Percentiles rank a stretch among this genome's conserved stretches.
Conservation (phyloP, 306 rosid species). For the Corylus americana region DNA sequence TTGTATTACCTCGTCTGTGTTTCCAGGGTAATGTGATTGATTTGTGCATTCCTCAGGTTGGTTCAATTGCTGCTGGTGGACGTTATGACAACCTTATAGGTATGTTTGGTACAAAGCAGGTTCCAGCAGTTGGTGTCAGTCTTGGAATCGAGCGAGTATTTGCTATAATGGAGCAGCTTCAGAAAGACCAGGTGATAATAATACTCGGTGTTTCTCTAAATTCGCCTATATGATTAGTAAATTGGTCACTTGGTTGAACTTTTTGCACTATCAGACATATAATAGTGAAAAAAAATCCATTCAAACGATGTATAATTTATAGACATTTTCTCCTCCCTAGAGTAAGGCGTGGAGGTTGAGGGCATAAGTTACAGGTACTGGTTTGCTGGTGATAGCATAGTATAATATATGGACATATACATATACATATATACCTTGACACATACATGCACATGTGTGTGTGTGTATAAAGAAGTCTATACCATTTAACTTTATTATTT, state of each 20-base stretch:
- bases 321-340: neutral
- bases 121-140: conserved; percentile 94
- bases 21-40: neutral
- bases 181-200: conserved; percentile 66
- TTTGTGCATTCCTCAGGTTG: conserved; percentile 54
- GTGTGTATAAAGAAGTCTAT: neutral
- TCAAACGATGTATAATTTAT: no score
- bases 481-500: neutral
- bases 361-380: neutral
- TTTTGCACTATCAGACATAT: neutral
- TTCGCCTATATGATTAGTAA: conserved; percentile 3
- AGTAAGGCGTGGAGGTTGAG: neutral
- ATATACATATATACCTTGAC: neutral
- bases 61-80: conserved; percentile 95
- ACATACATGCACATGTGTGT: no score
- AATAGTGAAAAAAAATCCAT: neutral
- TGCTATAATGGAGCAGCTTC: conserved; percentile 79
- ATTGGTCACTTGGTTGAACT: conserved; percentile 7
- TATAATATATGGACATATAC: neutral
- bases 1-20: neutral
- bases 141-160: conserved; percentile 96
- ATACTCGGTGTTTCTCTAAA: conserved; percentile 8
- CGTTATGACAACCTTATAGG: conserved; percentile 91
- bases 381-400: neutral
- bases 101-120: conserved; percentile 86